Evolutionary conservation across 768 basidiomycete species (phyloP).

Genomic region (Mycena haematopus): DNA sequence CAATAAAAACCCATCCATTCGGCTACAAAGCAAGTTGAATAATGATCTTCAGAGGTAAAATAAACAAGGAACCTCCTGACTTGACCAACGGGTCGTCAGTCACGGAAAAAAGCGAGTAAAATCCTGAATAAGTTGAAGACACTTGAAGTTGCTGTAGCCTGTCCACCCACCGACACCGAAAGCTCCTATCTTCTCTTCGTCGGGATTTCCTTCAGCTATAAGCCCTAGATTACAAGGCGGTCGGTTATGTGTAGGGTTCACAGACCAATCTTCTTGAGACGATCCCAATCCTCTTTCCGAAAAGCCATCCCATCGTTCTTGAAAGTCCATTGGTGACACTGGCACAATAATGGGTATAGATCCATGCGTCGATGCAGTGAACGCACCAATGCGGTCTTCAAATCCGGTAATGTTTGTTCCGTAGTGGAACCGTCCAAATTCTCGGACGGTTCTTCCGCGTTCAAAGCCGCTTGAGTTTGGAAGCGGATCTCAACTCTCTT

Average conservation of each 20-base stretch:
- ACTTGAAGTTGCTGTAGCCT: too few species aligned
- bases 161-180: constrained; percentile 56
- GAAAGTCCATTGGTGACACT: constrained; percentile 86
- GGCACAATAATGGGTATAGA: background rate
- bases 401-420: constrained; percentile 54
- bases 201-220: constrained; percentile 89
- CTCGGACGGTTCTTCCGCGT: constrained; percentile 32
- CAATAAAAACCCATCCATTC: constrained; percentile 97
- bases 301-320: constrained; percentile 89
- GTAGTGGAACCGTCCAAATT: background rate
- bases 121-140: constrained; percentile 46
- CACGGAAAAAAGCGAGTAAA: constrained; percentile 83
- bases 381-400: constrained; percentile 67
- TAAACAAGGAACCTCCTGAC: constrained; percentile 62
- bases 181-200: constrained; percentile 95
- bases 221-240: background rate
- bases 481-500: constrained; percentile 78
- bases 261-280: constrained; percentile 87
- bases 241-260: background rate
- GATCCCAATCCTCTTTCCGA: constrained; percentile 84
- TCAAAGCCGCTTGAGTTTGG: constrained; percentile 62
- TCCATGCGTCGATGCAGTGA: background rate
- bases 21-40: constrained; percentile 49
- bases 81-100: constrained; percentile 86
- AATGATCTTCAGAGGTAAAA: constrained; percentile 29